phyloP scores from a whole-genome alignment of 1,284 basidiomycete genomes.

The Earliella scabrosa region DNA sequence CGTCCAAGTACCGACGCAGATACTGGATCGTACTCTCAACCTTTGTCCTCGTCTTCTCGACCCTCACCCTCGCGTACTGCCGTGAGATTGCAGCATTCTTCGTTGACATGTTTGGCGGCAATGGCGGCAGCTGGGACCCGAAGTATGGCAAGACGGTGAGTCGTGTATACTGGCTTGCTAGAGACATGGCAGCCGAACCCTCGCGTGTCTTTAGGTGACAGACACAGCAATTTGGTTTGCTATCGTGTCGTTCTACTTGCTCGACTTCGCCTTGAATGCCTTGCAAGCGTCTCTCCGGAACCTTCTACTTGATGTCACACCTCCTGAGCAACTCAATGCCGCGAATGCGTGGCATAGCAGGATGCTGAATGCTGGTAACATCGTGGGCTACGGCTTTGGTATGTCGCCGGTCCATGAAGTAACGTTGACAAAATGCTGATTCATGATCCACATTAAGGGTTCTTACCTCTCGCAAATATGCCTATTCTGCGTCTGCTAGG shows the following conservation, averaged over 20 bases:
- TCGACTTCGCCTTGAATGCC: constrained; percentile 96
- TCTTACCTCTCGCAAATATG: constrained; percentile 79
- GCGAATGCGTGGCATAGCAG: constrained; percentile 99
- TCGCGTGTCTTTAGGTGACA: constrained; percentile 54
- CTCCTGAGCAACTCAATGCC: constrained; percentile 84
- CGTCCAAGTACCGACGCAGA: constrained; percentile 85
- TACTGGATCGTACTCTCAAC: constrained; percentile 91
- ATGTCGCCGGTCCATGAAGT: constrained; percentile 1
- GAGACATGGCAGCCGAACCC: not conserved
- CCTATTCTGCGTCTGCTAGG: constrained; percentile 83
- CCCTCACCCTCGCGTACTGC: constrained; percentile 86
- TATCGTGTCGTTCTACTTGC: constrained; percentile 89
- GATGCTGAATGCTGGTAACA: constrained; percentile 95
- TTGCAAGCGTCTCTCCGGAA: constrained; percentile 93
- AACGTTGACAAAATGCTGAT: not conserved
- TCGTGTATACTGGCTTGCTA: not conserved
- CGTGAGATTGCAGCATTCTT: constrained; percentile 73
- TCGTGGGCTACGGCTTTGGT: constrained; percentile 91
- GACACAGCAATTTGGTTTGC: constrained; percentile 84
- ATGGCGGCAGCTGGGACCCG: constrained; percentile 92
- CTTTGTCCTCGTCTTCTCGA: constrained; percentile 70
- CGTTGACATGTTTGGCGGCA: constrained; percentile 79
- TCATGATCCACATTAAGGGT: constrained; percentile 57
- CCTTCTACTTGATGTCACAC: constrained; percentile 88
- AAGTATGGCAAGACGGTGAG: constrained; percentile 63